Percentiles rank a stretch among this genome's conserved stretches.
These are phyloP conservation scores for Pleurotus sapidus DNA, from an alignment of 768 basidiomycete species.

Conservation along the genomic window DNA sequence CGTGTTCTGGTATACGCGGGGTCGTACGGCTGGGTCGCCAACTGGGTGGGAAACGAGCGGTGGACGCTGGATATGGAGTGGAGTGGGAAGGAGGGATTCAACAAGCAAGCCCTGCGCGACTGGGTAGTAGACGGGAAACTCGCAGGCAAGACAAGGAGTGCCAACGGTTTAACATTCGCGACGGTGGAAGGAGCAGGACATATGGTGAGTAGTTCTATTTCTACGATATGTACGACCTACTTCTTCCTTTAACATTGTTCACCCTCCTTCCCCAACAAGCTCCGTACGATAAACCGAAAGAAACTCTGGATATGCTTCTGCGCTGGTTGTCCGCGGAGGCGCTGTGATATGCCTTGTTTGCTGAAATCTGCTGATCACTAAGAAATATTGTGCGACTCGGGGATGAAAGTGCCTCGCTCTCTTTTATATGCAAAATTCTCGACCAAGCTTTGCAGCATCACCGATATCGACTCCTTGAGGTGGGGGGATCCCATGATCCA, in stretches of 20 bases:
- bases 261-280: conserved; percentile 29
- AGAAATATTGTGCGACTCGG: too few relatives aligned
- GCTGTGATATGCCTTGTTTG: conserved; percentile 6
- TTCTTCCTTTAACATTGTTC: not conserved
- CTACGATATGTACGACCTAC: not conserved
- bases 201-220: conserved; percentile 40
- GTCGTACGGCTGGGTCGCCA: conserved; percentile 73
- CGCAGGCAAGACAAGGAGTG: conserved; percentile 33
- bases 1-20: conserved; percentile 71
- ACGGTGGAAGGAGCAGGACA: conserved; percentile 70
- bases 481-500: not conserved
- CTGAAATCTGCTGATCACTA: too few relatives aligned
- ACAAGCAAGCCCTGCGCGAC: conserved; percentile 38
- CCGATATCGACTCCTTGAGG: not conserved
- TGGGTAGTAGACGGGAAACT: conserved; percentile 56
- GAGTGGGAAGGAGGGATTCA: conserved; percentile 54
- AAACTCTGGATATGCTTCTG: conserved; percentile 51
- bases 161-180: conserved; percentile 58
- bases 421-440: not conserved
- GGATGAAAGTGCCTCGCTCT: too few relatives aligned
- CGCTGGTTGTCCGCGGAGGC: conserved; percentile 42
- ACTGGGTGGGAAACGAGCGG: conserved; percentile 70
- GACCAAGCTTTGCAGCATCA: not conserved
- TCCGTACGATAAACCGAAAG: conserved; percentile 59
- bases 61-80: conserved; percentile 74